phyloP scores from a whole-genome alignment of 2,329 filamentous ascomycete genomes.

The Cyanodermella asteris region DNA sequence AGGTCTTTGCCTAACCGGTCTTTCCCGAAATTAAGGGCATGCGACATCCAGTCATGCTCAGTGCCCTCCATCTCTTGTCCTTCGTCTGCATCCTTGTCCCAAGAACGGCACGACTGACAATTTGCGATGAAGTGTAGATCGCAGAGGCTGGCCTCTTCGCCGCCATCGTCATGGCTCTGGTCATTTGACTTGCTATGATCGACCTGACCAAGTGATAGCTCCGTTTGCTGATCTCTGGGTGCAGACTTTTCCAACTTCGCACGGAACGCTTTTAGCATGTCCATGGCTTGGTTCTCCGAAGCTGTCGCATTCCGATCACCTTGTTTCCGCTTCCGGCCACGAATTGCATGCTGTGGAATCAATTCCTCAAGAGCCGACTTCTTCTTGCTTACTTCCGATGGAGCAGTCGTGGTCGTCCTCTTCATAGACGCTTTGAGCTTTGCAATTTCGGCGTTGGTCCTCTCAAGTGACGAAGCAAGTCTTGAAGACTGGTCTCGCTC shows the following conservation, averaged over 20 bases:
- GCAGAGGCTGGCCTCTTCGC: conserved; percentile 56
- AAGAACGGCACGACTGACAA: conserved; percentile 75
- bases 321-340: conserved; percentile 30
- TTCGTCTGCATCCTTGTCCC: conserved; percentile 37
- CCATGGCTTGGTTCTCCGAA: conserved; percentile 41
- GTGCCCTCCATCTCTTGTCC: conserved; percentile 27
- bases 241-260: conserved; percentile 43
- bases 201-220: conserved; percentile 10
- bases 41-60: conserved; percentile 59
- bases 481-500: conserved; percentile 11
- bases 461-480: conserved; percentile 16
- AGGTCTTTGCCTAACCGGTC: conserved; percentile 81
- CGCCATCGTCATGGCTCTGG: conserved; percentile 23
- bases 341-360: conserved; percentile 24
- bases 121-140: conserved; percentile 92
- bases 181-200: conserved; percentile 11
- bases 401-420: conserved; percentile 15
- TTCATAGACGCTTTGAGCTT: conserved; percentile 27
- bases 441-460: conserved; percentile 24
- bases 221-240: conserved; percentile 11
- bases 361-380: conserved; percentile 25
- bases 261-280: conserved; percentile 59
- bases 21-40: conserved; percentile 66
- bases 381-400: conserved; percentile 16
- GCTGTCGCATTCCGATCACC: conserved; percentile 31